phyloP scores from a whole-genome alignment of 805 yeast genomes.

The Kodamaea fukazawae region DNA sequence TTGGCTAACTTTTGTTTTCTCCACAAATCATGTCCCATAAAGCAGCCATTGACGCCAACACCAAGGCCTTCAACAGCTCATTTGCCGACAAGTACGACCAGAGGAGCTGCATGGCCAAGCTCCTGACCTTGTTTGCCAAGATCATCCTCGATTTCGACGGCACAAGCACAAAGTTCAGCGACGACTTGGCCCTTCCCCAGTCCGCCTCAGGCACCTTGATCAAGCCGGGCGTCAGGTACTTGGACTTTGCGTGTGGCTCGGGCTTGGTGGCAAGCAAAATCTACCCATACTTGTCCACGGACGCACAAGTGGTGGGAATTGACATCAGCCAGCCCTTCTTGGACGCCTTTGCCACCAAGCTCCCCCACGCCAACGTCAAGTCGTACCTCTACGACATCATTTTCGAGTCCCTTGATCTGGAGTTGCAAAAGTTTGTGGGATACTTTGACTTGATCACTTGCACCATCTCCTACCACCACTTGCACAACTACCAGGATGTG shows the following conservation, averaged over 20 bases:
- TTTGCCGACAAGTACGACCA: conserved; percentile 21
- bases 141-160: conserved; percentile 20
- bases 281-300: conserved; percentile 23
- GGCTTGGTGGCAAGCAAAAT: conserved; percentile 35
- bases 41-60: conserved; percentile 24
- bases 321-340: conserved; percentile 33
- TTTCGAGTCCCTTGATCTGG: conserved; percentile 13
- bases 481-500: conserved; percentile 28
- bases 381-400: conserved; percentile 25
- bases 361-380: conserved; percentile 4
- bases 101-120: conserved; percentile 15
- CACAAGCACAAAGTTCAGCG: conserved; percentile 10
- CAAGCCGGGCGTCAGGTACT: conserved; percentile 20
- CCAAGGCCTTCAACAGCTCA: conserved; percentile 14
- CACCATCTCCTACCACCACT: conserved; percentile 40
- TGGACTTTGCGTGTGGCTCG: conserved; percentile 47
- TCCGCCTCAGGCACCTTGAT: conserved; percentile 9
- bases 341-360: conserved; percentile 13
- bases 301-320: conserved; percentile 29
- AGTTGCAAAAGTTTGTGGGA: conserved; percentile 16
- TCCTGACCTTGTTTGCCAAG: conserved; percentile 19
- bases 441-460: conserved; percentile 34
- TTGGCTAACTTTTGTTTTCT: not conserved
- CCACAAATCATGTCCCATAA: conserved; percentile 6
- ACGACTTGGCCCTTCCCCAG: conserved; percentile 10